Conservation (phyloP, 805 yeast genomes). For the Candida piceae region DNA sequence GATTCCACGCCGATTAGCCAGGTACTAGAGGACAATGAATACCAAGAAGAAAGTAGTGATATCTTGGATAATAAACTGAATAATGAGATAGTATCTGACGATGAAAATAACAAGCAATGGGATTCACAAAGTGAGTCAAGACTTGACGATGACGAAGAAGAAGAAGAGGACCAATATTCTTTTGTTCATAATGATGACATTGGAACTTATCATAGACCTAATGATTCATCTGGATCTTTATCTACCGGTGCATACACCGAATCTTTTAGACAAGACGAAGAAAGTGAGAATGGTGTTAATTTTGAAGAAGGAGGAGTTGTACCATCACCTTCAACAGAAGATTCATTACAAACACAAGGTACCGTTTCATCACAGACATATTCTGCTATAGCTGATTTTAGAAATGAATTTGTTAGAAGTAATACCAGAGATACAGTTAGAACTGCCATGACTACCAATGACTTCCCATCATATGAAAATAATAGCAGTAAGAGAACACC, state of each 20-base stretch:
- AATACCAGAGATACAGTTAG: slow-evolving; percentile 22
- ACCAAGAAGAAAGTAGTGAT: too few relatives aligned
- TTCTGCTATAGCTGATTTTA: slow-evolving; percentile 5
- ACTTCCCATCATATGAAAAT: slow-evolving; percentile 3
- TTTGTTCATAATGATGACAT: slow-evolving; percentile 21
- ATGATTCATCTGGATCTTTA: slow-evolving; percentile 20
- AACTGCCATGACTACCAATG: neutral
- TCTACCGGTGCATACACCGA: slow-evolving; percentile 16
- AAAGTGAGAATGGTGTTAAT: slow-evolving; percentile 2
- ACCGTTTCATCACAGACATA: neutral
- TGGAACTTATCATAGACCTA: slow-evolving; percentile 7
- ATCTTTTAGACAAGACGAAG: slow-evolving; percentile 5
- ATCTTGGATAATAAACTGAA: too few relatives aligned
- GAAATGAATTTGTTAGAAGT: slow-evolving; percentile 20
- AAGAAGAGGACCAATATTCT: slow-evolving; percentile 18
- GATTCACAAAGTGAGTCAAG: too few relatives aligned
- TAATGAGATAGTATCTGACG: too few relatives aligned
- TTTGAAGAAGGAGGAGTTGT: slow-evolving; percentile 7
- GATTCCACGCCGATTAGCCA: too few relatives aligned
- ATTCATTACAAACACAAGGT: too few relatives aligned
- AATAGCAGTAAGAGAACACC: neutral
- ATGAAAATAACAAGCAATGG: too few relatives aligned
- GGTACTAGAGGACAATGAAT: too few relatives aligned
- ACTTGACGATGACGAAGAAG: too few relatives aligned
- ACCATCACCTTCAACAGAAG: too few relatives aligned